Evolutionary conservation across 345 rosid species (phyloP).

Genomic region (Conringia planisiliqua): DNA sequence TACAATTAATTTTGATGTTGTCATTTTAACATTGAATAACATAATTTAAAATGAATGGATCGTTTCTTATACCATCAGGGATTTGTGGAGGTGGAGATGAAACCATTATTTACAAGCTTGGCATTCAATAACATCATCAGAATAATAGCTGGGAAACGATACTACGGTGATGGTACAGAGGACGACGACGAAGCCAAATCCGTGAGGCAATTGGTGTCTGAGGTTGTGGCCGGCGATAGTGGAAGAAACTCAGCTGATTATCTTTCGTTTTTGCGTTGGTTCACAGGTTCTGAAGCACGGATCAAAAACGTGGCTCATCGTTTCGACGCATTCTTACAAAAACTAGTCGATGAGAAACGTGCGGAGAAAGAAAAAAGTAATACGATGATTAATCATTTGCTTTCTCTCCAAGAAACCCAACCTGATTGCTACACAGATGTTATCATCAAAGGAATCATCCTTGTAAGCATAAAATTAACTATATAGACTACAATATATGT

Average conservation of each 20-base stretch:
- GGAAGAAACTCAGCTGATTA: conserved; percentile 26
- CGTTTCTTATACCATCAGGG: background rate
- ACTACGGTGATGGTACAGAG: conserved; percentile 38
- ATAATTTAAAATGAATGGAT: background rate
- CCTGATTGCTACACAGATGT: conserved; percentile 46
- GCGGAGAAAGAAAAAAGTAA: conserved; percentile 5
- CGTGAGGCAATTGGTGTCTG: conserved; percentile 25
- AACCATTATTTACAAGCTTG: conserved; percentile 36
- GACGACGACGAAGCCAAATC: conserved; percentile 35
- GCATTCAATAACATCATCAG: conserved; percentile 44
- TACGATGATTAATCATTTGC: conserved; percentile 48
- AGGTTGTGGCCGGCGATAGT: background rate
- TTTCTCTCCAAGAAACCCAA: conserved; percentile 45
- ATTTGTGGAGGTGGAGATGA: conserved; percentile 42
- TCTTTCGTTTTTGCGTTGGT: conserved; percentile 34
- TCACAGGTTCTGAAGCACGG: conserved; percentile 24
- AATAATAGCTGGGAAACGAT: conserved; percentile 48
- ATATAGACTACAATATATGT: background rate
- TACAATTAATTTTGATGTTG: background rate
- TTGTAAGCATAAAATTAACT: conserved; percentile 1
- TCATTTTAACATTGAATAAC: background rate
- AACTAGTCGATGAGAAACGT: conserved; percentile 43
- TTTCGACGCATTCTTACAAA: conserved; percentile 42
- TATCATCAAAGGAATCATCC: conserved; percentile 48
- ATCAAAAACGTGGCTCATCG: conserved; percentile 24